Base-by-base conservation (phyloP, 75 land plant genomes). In the Cryptomeria japonica region DNA sequence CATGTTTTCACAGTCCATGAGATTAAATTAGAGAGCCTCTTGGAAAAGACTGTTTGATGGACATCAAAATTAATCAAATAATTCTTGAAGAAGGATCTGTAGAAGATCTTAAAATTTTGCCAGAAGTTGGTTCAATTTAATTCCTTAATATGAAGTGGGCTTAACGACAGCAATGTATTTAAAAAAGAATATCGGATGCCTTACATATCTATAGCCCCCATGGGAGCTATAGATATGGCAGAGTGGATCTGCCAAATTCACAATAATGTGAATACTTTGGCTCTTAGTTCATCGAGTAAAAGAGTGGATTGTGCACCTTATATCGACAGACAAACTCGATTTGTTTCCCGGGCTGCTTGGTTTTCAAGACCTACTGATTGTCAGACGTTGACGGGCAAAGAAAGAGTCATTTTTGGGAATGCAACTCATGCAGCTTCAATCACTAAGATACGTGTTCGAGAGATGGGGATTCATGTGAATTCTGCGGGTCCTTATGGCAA, bases 61-160 rank as follows among this genome's bases (percentile, higher is more conserved):
- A 82, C 32, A 82, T 82, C 1, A 32, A 82, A 82, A 82, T 82
- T 6, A 82, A 44, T 82, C 51, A 82, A 82, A 82, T 82, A 82
- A 44, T 28, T 82, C 47, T 2, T 22, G 5, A 19, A 80, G 28
- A 12, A 9, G 51, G 12, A 49, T 49, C 51, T 49, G 13, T 49
- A 49, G 51, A 49, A 49, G 51, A 49, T 49, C 51, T 49, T 49
- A 47, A 82, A 83, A 49, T n/a, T 28, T 83, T n/a, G 34, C 85
- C 47, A 83, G 31, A 83, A 1, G 9, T 47, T 9, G 12, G 36
- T 83, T 47, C 32, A 83, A 83, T 83, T 83, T 83, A 47, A 83
- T 83, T 46, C 84, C 84, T 83, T 83, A 44, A 47, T 0, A 25
- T 28, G 84, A 83, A 83, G n/a, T 44, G 25, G n/a, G 13, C 2